Evolutionary conservation across 331 rosid species (phyloP), one percentile per base, ranked within the genome.

Genomic region (Pyracantha coccinea): DNA sequence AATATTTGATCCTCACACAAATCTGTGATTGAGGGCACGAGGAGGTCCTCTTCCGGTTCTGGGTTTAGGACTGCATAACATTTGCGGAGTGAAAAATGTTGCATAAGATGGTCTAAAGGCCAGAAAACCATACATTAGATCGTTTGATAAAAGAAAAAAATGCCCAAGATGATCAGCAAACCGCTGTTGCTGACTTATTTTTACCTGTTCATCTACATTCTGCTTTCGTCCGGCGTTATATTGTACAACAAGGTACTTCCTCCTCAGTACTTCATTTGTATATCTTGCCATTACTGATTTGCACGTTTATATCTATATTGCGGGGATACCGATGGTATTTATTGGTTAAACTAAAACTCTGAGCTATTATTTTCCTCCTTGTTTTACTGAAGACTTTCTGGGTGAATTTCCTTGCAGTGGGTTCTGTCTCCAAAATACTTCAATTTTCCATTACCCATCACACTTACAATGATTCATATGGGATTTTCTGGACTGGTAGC

Each of bases 401-500:
- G 61, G 20, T 71, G 27, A 20, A 2, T 75, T 71, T 70, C 61
- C 57, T 76, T 84, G 91, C 90, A 94, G 99, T 94, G 99, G 97
- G 96, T 94, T 72, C 86, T 94, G 55, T 94, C 99, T 82, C 89
- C 97, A 7, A 91, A 83, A 66, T 88, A 92, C 86, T 94, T 92
- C 81, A 88, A 94, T 78, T 94, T 90, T 81, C 97, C 97, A 45
- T 81, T 88, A 55, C 99, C 99, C 38, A 92, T 94, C 35, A 85
- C 97, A 25, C 97, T 94, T 31, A 94, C 99, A 57, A 92, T 94
- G 99, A 94, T 94, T 81, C 99, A 94, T 76, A 94, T 94, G 99
- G 93, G 88, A 17, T 94, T 94, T 86, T 94, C 99, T 81, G 97
- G 96, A 45, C 77, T 82, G 9, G 97, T 94, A 32, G 92, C 99